phyloP scores from a whole-genome alignment of 768 basidiomycete species.

The Amanita pseudoporphyria region DNA sequence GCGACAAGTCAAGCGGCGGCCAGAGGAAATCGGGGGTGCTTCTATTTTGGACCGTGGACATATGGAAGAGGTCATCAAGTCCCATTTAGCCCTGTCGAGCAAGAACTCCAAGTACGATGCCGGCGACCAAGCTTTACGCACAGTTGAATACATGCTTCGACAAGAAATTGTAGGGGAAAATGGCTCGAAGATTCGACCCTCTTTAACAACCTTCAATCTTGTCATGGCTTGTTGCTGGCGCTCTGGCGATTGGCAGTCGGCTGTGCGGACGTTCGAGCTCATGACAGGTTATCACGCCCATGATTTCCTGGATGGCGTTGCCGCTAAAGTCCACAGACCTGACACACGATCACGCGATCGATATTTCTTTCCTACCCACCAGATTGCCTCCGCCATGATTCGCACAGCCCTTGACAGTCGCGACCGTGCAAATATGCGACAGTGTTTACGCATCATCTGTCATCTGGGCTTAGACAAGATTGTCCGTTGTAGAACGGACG shows the following conservation, averaged over 20 bases:
- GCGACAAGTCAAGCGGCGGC: slow-evolving; percentile 44
- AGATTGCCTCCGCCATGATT: slow-evolving; percentile 46
- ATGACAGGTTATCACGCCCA: slow-evolving; percentile 60
- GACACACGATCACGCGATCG: slow-evolving; percentile 34
- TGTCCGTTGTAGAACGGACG: slow-evolving; percentile 15
- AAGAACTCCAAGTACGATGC: slow-evolving; percentile 25
- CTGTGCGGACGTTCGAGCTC: slow-evolving; percentile 50
- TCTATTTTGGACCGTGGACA: slow-evolving; percentile 42
- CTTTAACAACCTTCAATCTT: slow-evolving; percentile 46
- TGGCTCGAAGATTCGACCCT: slow-evolving; percentile 37
- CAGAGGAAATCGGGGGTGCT: slow-evolving; percentile 25
- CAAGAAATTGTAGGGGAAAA: slow-evolving; percentile 37
- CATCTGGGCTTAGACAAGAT: slow-evolving; percentile 33
- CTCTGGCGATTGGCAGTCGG: slow-evolving; percentile 50
- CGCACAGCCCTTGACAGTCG: slow-evolving; percentile 47
- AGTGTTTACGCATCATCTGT: slow-evolving; percentile 50
- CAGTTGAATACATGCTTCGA: slow-evolving; percentile 61
- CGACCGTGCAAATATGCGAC: slow-evolving; percentile 33
- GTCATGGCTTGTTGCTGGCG: slow-evolving; percentile 59
- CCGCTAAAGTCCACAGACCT: slow-evolving; percentile 24
- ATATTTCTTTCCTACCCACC: slow-evolving; percentile 37
- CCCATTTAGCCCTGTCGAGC: slow-evolving; percentile 27
- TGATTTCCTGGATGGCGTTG: slow-evolving; percentile 43
- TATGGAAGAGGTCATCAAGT: slow-evolving; percentile 52
- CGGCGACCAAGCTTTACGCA: slow-evolving; percentile 43